Conservation (phyloP, 179 eudicot genomes). For the Sideroxylon spinosum region DNA sequence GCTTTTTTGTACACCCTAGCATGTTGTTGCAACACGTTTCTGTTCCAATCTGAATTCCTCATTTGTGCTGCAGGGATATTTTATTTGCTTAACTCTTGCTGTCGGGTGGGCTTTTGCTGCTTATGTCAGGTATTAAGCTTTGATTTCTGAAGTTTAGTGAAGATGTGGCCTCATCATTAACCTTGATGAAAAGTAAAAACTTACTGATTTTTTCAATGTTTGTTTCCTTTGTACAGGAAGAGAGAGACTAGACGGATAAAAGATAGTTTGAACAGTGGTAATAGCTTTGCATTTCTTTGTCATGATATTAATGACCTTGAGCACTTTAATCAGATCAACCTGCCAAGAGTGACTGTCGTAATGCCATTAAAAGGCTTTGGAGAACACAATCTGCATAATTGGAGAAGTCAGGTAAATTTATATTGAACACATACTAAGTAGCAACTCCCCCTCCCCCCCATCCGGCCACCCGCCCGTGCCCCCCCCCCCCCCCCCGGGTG, state of each 20-base stretch:
- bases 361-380: constrained; percentile 98
- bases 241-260: constrained; percentile 78
- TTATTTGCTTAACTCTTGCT: constrained; percentile 69
- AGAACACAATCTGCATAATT: constrained; percentile 88
- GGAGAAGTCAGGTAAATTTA: constrained; percentile 82
- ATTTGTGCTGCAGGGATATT: constrained; percentile 53
- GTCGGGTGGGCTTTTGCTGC: constrained; percentile 81
- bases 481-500: not conserved
- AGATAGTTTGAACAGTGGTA: constrained; percentile 51
- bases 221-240: constrained; percentile 42
- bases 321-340: constrained; percentile 66
- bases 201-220: not conserved
- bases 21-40: constrained; percentile 2
- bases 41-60: not conserved
- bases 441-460: not conserved
- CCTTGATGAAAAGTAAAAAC: not conserved
- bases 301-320: constrained; percentile 77
- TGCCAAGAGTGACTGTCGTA: constrained; percentile 81
- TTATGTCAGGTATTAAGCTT: constrained; percentile 58
- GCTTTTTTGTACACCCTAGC: not conserved
- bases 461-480: too few relatives aligned
- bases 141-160: not conserved
- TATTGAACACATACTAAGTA: not conserved
- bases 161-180: not conserved
- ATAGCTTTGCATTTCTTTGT: constrained; percentile 73